These are phyloP conservation scores for Pseudogymnoascus sp. DNA, from an alignment of 2,329 filamentous ascomycete species.

Conservation along the genomic window DNA sequence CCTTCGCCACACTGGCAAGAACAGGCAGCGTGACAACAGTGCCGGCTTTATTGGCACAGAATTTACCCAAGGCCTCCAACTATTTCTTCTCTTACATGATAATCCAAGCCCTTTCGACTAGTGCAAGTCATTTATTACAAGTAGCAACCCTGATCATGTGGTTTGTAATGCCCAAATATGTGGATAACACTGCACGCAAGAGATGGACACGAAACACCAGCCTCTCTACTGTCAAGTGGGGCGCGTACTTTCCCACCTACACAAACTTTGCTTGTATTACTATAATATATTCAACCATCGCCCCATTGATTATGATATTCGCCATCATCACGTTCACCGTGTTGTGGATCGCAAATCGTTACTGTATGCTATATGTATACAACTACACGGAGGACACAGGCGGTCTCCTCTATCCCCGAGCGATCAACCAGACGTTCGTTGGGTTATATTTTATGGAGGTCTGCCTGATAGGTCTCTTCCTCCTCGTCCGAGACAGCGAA, in stretches of 20 bases:
- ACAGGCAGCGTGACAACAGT: constrained; percentile 56
- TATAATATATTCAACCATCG: constrained; percentile 79
- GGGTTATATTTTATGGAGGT: constrained; percentile 93
- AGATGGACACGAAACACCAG: constrained; percentile 83
- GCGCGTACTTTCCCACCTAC: constrained; percentile 89
- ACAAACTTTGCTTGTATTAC: constrained; percentile 93
- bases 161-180: constrained; percentile 69
- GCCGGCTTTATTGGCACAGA: constrained; percentile 63
- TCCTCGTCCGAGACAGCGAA: constrained; percentile 57
- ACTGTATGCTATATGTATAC: constrained; percentile 91
- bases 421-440: constrained; percentile 92
- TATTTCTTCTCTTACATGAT: constrained; percentile 99
- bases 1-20: constrained; percentile 57
- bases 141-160: constrained; percentile 68
- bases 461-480: constrained; percentile 81
- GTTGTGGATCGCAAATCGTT: constrained; percentile 89
- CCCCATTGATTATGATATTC: constrained; percentile 86
- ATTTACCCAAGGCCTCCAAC: constrained; percentile 79
- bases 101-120: constrained; percentile 83
- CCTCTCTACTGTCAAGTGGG: constrained; percentile 75
- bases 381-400: constrained; percentile 87
- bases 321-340: constrained; percentile 86
- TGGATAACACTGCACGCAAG: constrained; percentile 72
- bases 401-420: constrained; percentile 81
- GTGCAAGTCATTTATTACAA: constrained; percentile 81